Percentiles rank a stretch among this genome's conserved stretches.
phyloP scores from a whole-genome alignment of 129 eudicot species.

The Oenanthe sinensis region DNA sequence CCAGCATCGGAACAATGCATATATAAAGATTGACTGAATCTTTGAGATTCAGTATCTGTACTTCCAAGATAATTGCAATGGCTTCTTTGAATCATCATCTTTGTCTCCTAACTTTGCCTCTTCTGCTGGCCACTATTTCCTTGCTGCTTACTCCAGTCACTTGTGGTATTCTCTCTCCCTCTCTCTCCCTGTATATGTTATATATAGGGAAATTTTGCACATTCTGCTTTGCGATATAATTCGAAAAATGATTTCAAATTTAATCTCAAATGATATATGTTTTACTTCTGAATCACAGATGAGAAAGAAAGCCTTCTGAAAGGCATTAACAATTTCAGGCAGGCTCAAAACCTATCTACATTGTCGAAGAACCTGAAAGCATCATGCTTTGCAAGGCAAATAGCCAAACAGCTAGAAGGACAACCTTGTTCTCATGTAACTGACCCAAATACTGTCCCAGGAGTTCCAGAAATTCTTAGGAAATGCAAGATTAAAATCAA shows the following conservation, averaged over 20 bases:
- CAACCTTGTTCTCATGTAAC: conserved; percentile 6
- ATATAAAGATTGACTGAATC: neutral
- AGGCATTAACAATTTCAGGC: conserved; percentile 5
- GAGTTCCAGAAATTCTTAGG: neutral
- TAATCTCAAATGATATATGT: neutral
- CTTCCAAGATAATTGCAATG: neutral
- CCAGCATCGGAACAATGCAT: neutral
- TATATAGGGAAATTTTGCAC: neutral
- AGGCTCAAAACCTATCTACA: neutral
- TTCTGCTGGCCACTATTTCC: neutral
- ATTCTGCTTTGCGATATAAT: neutral
- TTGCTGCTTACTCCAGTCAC: conserved; percentile 5
- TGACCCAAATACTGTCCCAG: conserved; percentile 2
- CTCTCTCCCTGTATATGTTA: neutral
- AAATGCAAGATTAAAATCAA: neutral
- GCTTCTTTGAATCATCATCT: neutral
- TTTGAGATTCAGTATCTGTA: neutral
- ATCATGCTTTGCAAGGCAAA: neutral
- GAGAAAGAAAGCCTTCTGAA: conserved; percentile 1
- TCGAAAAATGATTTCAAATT: no score
- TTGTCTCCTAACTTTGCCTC: neutral
- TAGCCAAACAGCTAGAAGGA: conserved; percentile 5
- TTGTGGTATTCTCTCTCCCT: neutral
- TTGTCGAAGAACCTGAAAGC: neutral
- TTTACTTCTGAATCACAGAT: neutral